Base-by-base conservation (phyloP, 2,329 filamentous ascomycete genomes). In the Aurifilum marmelostoma region DNA sequence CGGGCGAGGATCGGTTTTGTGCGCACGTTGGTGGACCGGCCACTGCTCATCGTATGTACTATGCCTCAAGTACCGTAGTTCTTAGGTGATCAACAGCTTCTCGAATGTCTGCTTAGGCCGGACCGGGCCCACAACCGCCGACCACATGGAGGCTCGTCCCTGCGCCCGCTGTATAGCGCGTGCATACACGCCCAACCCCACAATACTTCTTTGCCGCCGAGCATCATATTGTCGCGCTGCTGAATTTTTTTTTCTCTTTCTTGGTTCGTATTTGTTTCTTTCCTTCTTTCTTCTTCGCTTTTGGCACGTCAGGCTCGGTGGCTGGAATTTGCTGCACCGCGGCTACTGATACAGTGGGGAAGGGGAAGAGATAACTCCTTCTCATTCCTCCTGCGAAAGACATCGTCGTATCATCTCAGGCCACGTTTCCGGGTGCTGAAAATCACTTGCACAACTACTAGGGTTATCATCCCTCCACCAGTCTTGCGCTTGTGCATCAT, bases 121-220 rank as follows among this genome's bases (percentile, higher is more conserved):
- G 43, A 43, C 29, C 43, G 41, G 61, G 43, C 43, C 61, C 61
- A 52, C 41, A 63, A 14, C 29, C 43, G 32, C 56, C 61, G 43
- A 18, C 29, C 27, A n/a, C 41, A 27, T 37, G 12, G 43, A 47
- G 21, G 41, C 61, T 63, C 41, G 32, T 34, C 39, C 43, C 21
- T 43, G 52, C 61, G 61, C 60, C 60, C 60, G 39, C 39, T 12
- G 3, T 3, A 24, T 27, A 29, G 24, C 52, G 52, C 52, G 16
- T 29, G 24, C 52, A 37, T 59, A 59, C 29, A 24, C 56, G 56
- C 56, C 56, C 43, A 8, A 24, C 16, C 56, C n/a, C 60, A 63
- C 24, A 16, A n/a, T 0, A 47, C 18, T 9, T 47, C 43, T 18
- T 63, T 47, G 41, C 61, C 41, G 60, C 60, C 59, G 59, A 39